Evolutionary conservation across 225 moss, liverwort and hornwort species (phyloP).

Genomic region (Straminergon stramineum): DNA sequence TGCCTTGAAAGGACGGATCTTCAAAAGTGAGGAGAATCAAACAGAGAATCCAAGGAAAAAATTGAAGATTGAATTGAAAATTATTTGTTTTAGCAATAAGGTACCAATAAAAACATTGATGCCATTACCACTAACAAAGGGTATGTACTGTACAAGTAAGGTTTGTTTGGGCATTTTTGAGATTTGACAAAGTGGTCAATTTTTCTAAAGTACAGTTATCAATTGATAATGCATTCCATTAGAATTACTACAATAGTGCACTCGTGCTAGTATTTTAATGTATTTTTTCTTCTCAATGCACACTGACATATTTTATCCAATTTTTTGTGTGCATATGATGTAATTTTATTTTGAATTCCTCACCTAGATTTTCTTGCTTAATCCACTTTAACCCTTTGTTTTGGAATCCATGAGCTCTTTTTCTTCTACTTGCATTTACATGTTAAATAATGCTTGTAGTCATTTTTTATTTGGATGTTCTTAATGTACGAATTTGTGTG

Average conservation of each 20-base stretch:
- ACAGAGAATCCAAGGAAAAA: neutral
- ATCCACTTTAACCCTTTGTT: neutral
- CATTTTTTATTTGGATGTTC: neutral
- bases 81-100: neutral
- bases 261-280: neutral
- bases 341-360: neutral
- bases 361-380: neutral
- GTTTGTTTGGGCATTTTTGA: neutral
- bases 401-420: neutral
- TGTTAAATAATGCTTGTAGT: neutral
- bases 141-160: neutral
- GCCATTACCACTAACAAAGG: neutral
- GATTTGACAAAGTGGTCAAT: neutral
- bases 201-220: neutral
- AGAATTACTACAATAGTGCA: neutral
- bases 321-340: neutral
- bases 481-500: neutral
- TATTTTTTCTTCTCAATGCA: neutral
- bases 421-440: neutral
- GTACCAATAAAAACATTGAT: neutral
- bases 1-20: rapidly evolving
- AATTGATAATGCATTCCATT: neutral
- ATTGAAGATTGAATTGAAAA: neutral
- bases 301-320: neutral
- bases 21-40: too few relatives aligned